These are phyloP conservation scores for Colletotrichum eremochloae DNA, from an alignment of 2,329 filamentous ascomycete genomes.

Conservation along the genomic window DNA sequence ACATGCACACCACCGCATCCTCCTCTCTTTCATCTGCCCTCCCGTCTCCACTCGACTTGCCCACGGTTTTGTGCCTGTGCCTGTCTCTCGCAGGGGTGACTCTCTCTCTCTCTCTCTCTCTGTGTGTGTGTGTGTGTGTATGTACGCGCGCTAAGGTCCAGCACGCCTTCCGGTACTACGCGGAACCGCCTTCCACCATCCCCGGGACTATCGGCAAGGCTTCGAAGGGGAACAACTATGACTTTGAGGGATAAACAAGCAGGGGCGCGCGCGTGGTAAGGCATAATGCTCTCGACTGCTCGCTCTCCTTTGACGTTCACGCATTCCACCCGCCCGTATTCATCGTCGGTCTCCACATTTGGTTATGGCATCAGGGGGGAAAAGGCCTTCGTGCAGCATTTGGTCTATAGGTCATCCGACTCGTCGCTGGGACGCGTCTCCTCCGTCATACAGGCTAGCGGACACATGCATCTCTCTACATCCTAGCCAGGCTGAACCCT, in stretches of 20 bases:
- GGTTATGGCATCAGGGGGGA: not conserved
- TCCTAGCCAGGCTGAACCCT: constrained; percentile 28
- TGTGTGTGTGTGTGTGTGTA: too few species aligned
- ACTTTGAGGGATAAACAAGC: constrained; percentile 24
- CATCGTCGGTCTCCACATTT: constrained; percentile 15
- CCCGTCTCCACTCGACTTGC: not conserved
- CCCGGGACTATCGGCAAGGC: constrained; percentile 11
- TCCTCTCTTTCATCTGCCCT: not conserved
- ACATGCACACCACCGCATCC: constrained; percentile 8
- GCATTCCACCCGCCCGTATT: not conserved
- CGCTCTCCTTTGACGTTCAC: not conserved
- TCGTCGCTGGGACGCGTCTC: constrained; percentile 17
- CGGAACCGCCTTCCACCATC: not conserved
- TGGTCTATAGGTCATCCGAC: constrained; percentile 20
- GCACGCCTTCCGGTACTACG: not conserved
- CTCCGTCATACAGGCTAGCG: constrained; percentile 17
- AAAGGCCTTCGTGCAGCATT: constrained; percentile 1
- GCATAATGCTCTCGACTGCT: not conserved
- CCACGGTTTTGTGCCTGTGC: constrained; percentile 4
- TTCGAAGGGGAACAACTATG: not conserved
- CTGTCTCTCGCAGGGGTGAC: not conserved
- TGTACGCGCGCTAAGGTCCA: not conserved
- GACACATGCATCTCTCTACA: constrained; percentile 1
- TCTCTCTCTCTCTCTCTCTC: too few species aligned
- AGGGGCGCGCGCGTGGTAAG: constrained; percentile 20